Percentiles rank a stretch among this genome's conserved stretches.
These are phyloP conservation scores for Schwanniomyces occidentalis DNA, from an alignment of 805 yeast genomes.

Conservation along the genomic window DNA sequence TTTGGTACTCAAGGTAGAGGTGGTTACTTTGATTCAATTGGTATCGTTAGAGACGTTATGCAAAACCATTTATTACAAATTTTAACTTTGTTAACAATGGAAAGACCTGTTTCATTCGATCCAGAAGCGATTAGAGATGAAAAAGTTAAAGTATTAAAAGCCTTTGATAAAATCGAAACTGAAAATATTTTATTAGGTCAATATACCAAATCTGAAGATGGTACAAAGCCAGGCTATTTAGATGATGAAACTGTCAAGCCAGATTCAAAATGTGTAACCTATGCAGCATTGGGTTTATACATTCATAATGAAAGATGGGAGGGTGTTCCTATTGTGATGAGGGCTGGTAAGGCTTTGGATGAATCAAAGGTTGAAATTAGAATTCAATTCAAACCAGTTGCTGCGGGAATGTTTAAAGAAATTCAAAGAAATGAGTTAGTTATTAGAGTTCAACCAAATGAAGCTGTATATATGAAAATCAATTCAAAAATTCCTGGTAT, in stretches of 20 bases:
- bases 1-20: conserved; percentile 99
- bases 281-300: conserved; percentile 77
- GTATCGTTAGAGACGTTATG: conserved; percentile 97
- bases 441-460: conserved; percentile 90
- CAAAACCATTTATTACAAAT: conserved; percentile 96
- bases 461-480: conserved; percentile 89
- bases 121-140: conserved; percentile 96
- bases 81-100: conserved; percentile 89
- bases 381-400: conserved; percentile 85
- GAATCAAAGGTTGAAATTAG: conserved; percentile 94
- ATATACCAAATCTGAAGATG: conserved; percentile 81
- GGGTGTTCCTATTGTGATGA: conserved; percentile 92
- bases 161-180: conserved; percentile 66
- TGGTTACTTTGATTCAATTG: conserved; percentile 93
- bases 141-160: conserved; percentile 88
- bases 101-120: conserved; percentile 86
- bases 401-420: conserved; percentile 75
- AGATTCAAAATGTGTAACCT: conserved; percentile 86
- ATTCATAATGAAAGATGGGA: conserved; percentile 96
- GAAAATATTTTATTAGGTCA: conserved; percentile 83
- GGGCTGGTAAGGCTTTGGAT: conserved; percentile 98
- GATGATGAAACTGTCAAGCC: conserved; percentile 89
- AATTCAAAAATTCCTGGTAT: conserved; percentile 94
- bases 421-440: conserved; percentile 92
- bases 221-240: conserved; percentile 82